Evolutionary conservation across 1,284 basidiomycete genomes (phyloP).

Genomic region (Moesziomyces antarcticus): DNA sequence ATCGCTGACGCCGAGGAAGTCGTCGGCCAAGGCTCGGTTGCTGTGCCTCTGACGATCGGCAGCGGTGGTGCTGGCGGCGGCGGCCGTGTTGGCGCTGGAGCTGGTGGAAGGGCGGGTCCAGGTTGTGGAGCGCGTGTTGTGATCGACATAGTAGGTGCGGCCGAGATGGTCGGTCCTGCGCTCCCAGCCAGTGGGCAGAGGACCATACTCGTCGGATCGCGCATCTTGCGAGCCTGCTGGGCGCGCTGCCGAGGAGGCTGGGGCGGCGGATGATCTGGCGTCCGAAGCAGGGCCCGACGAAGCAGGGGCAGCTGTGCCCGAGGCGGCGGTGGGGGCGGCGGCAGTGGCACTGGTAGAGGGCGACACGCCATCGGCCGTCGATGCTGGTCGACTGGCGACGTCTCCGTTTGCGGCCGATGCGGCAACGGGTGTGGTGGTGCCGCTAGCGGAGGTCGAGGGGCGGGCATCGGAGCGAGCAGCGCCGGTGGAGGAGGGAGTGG

Average conservation of each 20-base stretch:
- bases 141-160: slow-evolving; percentile 81
- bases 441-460: slow-evolving; percentile 37
- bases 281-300: slow-evolving; percentile 10
- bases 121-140: slow-evolving; percentile 91
- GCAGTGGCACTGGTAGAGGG: slow-evolving; percentile 10
- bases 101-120: slow-evolving; percentile 75
- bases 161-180: slow-evolving; percentile 87
- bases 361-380: slow-evolving; percentile 26
- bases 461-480: slow-evolving; percentile 26
- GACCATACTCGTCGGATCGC: slow-evolving; percentile 57
- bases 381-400: slow-evolving; percentile 33
- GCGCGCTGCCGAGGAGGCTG: slow-evolving; percentile 21
- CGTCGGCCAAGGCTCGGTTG: slow-evolving; percentile 66
- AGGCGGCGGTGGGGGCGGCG: slow-evolving; percentile 12
- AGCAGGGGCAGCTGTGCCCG: slow-evolving; percentile 14
- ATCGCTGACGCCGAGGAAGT: slow-evolving; percentile 66
- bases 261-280: slow-evolving; percentile 25
- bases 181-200: slow-evolving; percentile 89
- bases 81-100: slow-evolving; percentile 54
- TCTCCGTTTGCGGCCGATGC: slow-evolving; percentile 19
- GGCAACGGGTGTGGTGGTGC: slow-evolving; percentile 22
- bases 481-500: slow-evolving; percentile 28
- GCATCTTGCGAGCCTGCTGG: slow-evolving; percentile 34
- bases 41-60: slow-evolving; percentile 64
- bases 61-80: slow-evolving; percentile 54